Percentiles rank a stretch among this genome's conserved stretches.
Evolutionary conservation across 1,284 basidiomycete species (phyloP).

Genomic region (Naganishia cerealis): DNA sequence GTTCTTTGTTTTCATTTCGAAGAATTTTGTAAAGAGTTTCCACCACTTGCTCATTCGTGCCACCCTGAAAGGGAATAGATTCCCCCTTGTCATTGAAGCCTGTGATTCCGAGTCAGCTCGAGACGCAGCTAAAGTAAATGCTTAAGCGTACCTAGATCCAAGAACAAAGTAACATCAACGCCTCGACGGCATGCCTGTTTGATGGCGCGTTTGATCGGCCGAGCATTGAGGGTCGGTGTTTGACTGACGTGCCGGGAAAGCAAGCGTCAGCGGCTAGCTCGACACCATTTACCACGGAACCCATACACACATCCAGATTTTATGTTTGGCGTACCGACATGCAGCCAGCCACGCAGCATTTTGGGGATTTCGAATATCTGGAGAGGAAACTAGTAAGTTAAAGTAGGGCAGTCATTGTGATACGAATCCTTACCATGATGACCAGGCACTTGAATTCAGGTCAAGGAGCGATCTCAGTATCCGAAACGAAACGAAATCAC

Average conservation of each 20-base stretch:
- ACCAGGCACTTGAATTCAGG: slow-evolving; percentile 43
- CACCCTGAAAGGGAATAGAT: slow-evolving; percentile 71
- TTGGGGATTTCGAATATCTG: slow-evolving; percentile 66
- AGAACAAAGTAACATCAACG: slow-evolving; percentile 65
- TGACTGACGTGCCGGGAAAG: slow-evolving; percentile 54
- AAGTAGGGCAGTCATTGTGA: slow-evolving; percentile 60
- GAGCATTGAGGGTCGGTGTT: slow-evolving; percentile 73
- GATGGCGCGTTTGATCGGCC: slow-evolving; percentile 66
- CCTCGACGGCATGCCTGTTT: slow-evolving; percentile 67
- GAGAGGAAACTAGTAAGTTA: slow-evolving; percentile 65
- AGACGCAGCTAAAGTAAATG: not conserved
- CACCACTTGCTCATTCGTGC: slow-evolving; percentile 75
- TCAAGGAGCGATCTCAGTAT: not conserved
- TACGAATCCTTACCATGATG: slow-evolving; percentile 45
- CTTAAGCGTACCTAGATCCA: slow-evolving; percentile 60
- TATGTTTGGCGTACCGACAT: slow-evolving; percentile 66
- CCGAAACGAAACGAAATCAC: not conserved
- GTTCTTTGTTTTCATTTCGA: slow-evolving; percentile 57
- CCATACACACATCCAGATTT: slow-evolving; percentile 65
- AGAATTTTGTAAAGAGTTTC: slow-evolving; percentile 65
- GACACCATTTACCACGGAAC: not conserved
- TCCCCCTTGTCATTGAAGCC: slow-evolving; percentile 67
- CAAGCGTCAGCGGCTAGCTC: slow-evolving; percentile 12
- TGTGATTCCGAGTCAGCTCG: slow-evolving; percentile 19
- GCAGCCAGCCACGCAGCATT: slow-evolving; percentile 74